Evolutionary conservation across 352 stramenopile species (phyloP), one percentile per base, ranked within the genome.

Genomic region (Lagenidium giganteum): DNA sequence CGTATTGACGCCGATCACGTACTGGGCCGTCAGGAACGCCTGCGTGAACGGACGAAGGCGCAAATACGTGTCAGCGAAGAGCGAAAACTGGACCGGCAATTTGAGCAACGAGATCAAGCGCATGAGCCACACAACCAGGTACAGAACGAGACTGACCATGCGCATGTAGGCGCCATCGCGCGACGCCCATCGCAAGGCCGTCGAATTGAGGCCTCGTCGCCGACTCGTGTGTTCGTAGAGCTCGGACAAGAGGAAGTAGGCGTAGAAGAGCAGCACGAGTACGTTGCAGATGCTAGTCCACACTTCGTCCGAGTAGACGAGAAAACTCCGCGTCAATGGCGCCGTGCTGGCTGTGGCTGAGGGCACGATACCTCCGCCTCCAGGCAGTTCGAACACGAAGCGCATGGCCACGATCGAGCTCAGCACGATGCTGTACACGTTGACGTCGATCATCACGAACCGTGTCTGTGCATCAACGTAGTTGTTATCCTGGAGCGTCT

Each of bases 371-470:
- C 70, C 64, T 2, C 67, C 70, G 8, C 59, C 51, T 13, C 67
- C 44, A 4, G 67, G 67, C 23, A 83, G 61, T 38, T 79, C 70
- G 23, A 83, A 46, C 17, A 73, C 25, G 37, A 83, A 75, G 4
- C 67, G 70, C 2, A 83, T 43, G 3, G 56, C 47, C 4, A 65
- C 28, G 13, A 76, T 36, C 28, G 65, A 58, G 17, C 41, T 55
- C 12, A 83, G 44, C 70, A 83, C 77, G 39, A 47, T 51, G 38
- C 77, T 79, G 45, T 61, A 64, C 3, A 83, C 4, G 41, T 70
- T 79, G 30, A 77, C 24, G 24, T 83, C 70, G 27, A 79, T 21
- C 54, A 79, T 58, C 12, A 77, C 43, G 7, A 42, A 55, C 11
- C 64, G 70, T 5, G 70, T 80, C 18, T 68, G 47, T 0, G 16